Evolutionary conservation across 1,284 basidiomycete genomes (phyloP), one percentile per base, ranked within the genome.

Genomic region (Anthracocystis panici-leucophaei): DNA sequence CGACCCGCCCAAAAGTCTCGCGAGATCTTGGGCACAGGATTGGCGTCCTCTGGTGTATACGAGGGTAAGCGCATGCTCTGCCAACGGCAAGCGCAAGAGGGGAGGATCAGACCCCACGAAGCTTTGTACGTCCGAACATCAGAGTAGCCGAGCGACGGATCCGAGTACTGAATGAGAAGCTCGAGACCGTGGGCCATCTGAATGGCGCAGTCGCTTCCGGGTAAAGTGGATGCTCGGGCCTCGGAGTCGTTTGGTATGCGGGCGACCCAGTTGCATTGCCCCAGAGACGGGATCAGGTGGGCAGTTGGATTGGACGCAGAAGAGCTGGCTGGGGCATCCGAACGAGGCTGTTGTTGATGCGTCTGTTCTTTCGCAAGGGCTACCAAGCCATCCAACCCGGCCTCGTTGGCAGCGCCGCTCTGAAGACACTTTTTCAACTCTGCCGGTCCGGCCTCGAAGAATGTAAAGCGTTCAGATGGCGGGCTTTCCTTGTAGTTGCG

Each of bases 241-340:
- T 68, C 72, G 6, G 68, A 44, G 38, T 78, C 76, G 45, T 71
- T 65, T 18, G 73, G 68, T 1, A 78, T 64, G 5, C 76, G 64
- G 7, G 68, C 68, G 11, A 78, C 63, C 76, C 76, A 78, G 38
- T 78, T 75, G 65, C 68, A 71, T 25, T 74, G 63, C 2, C 66
- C 65, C 0, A 60, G 56, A 4, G 57, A 38, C 11, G 41, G 16
- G 1, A 50, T 12, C 3, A 53, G 35, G 44, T 57, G 35, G 31
- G 52, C 38, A 2, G 49, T 40, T 0, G 59, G 29, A 27, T 49
- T 49, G 16, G 50, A 29, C 0, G 49, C 29, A 8, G 62, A 46
- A 5, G 52, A 23, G 53, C 44, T 38, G 11, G 38, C 27, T 21
- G 46, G 23, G 16, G 8, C 31, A 18, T 31, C 33, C 12, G 31